phyloP scores from a whole-genome alignment of 306 rosid species.

The Spatholobus suberectus region DNA sequence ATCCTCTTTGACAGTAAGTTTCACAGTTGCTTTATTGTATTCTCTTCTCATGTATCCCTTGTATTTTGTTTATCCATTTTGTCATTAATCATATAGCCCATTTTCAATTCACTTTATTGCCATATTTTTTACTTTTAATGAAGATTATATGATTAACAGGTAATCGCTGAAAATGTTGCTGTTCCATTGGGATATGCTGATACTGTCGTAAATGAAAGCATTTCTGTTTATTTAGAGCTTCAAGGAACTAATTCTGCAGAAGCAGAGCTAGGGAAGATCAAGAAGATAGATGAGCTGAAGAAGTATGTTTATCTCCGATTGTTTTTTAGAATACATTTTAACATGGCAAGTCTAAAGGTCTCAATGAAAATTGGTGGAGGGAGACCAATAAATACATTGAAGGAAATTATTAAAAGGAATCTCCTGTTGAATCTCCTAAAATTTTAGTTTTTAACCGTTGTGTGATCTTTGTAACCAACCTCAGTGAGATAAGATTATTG shows the following conservation, averaged over 20 bases:
- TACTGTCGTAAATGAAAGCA: constrained; percentile 50
- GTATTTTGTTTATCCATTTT: not conserved
- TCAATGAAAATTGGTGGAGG: not conserved
- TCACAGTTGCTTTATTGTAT: constrained; percentile 4
- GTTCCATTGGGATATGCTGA: constrained; percentile 50
- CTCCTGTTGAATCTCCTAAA: not conserved
- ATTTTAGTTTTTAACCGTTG: not conserved
- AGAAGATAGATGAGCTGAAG: constrained; percentile 56
- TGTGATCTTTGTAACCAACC: not conserved
- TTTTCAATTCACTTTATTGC: not conserved
- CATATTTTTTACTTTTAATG: constrained; percentile 12
- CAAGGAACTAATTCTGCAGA: constrained; percentile 49
- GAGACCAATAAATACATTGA: not conserved
- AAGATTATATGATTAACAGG: constrained; percentile 44
- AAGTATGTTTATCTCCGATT: constrained; percentile 42
- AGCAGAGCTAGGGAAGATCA: constrained; percentile 48
- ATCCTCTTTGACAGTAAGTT: constrained; percentile 70
- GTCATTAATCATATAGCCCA: not conserved
- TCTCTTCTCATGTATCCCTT: constrained; percentile 21
- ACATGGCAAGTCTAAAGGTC: not conserved
- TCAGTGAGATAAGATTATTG: not conserved
- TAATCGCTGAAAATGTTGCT: constrained; percentile 42
- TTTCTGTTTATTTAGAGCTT: constrained; percentile 59
- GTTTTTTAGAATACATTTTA: constrained; percentile 29
- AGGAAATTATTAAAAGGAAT: not conserved